A percentile compares a stretch with the other conserved stretches of the same genome.
Evolutionary conservation across 768 basidiomycete genomes (phyloP).

Genomic region (Hypholoma sublateritium): DNA sequence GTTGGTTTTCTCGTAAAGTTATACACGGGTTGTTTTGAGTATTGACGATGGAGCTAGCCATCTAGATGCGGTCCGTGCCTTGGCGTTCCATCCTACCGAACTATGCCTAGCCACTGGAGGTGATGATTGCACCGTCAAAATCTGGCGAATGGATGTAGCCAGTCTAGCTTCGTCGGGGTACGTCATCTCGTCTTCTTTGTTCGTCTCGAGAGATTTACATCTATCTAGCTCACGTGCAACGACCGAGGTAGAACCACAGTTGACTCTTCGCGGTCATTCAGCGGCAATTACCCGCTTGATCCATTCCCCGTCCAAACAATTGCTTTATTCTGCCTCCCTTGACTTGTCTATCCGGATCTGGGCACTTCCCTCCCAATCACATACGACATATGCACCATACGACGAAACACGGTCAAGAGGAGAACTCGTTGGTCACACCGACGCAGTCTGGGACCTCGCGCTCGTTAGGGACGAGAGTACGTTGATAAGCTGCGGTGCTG

Average conservation of each 20-base stretch:
- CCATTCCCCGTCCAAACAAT: conserved; percentile 70
- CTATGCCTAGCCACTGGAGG: conserved; percentile 89
- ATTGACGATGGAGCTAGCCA: conserved; percentile 55
- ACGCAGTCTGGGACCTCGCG: conserved; percentile 95
- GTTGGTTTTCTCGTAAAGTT: conserved; percentile 48
- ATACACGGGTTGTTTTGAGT: conserved; percentile 8
- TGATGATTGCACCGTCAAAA: conserved; percentile 93
- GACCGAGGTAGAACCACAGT: conserved; percentile 89
- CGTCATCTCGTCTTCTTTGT: conserved; percentile 30
- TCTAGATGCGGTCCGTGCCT: conserved; percentile 86
- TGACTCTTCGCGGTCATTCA: conserved; percentile 93
- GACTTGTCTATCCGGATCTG: conserved; percentile 94
- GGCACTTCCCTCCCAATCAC: conserved; percentile 72
- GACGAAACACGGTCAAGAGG: conserved; percentile 77
- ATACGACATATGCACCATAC: conserved; percentile 91
- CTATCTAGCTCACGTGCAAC: conserved; percentile 57
- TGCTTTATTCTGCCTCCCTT: conserved; percentile 89
- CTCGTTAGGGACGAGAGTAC: conserved; percentile 81
- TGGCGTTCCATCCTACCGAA: conserved; percentile 88
- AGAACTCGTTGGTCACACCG: conserved; percentile 88
- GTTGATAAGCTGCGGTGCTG: conserved; percentile 87
- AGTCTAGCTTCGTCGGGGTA: conserved; percentile 76
- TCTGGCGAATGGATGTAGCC: conserved; percentile 88
- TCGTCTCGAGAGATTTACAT: conserved; percentile 14
- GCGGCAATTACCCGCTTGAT: conserved; percentile 86